phyloP scores from a whole-genome alignment of 192 early-diverging fungal species.

The Coemansia interrupta region DNA sequence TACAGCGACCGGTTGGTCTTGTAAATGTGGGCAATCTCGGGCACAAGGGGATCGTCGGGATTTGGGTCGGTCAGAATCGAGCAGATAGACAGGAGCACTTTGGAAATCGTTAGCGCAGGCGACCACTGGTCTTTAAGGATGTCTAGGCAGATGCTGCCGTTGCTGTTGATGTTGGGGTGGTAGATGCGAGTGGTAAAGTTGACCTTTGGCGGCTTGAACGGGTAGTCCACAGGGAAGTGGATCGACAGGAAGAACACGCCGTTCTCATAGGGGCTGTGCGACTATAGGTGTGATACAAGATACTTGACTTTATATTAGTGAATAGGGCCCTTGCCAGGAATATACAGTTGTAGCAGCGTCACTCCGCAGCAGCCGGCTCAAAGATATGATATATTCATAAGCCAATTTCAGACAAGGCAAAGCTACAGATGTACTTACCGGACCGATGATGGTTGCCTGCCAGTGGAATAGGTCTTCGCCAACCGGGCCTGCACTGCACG shows the following conservation, averaged over 20 bases:
- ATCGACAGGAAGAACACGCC: slow-evolving; percentile 98
- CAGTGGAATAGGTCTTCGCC: slow-evolving; percentile 92
- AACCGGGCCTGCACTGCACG: slow-evolving; percentile 93
- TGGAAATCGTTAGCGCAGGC: slow-evolving; percentile 96
- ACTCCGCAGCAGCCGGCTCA: too few species aligned
- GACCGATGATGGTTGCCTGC: slow-evolving; percentile 99
- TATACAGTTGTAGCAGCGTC: too few species aligned
- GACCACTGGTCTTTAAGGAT: slow-evolving; percentile 99
- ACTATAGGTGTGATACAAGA: slow-evolving; percentile 48
- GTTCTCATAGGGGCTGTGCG: slow-evolving; percentile 85
- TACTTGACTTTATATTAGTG: neutral
- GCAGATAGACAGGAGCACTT: slow-evolving; percentile 97
- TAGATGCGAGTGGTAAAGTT: slow-evolving; percentile 96
- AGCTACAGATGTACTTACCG: slow-evolving; percentile 51
- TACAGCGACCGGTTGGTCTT: slow-evolving; percentile 90
- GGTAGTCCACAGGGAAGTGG: slow-evolving; percentile 97
- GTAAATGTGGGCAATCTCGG: slow-evolving; percentile 96
- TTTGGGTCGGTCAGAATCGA: slow-evolving; percentile 98
- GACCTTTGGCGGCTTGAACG: slow-evolving; percentile 98
- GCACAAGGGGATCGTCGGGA: slow-evolving; percentile 95
- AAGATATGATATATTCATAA: too few species aligned
- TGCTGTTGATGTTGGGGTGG: slow-evolving; percentile 98
- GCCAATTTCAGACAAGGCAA: too few species aligned
- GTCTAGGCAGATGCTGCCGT: slow-evolving; percentile 97
- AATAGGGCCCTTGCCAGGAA: too few species aligned